Evolutionary conservation across 768 basidiomycete genomes (phyloP), one percentile per base, ranked within the genome.

Genomic region (Termitomyces sp.): DNA sequence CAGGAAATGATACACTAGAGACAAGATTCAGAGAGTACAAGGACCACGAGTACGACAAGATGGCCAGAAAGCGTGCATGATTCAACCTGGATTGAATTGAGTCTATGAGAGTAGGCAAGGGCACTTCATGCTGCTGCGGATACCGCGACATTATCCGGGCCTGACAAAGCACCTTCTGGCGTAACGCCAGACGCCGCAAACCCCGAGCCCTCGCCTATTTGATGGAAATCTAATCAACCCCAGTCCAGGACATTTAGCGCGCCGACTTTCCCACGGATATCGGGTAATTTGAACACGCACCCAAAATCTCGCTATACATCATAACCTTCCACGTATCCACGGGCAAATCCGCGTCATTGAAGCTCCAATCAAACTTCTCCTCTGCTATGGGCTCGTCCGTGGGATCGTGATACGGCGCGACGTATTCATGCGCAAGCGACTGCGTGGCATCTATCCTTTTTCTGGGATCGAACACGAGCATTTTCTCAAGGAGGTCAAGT

Each of bases 311-410:
- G 65, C 88, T 90, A 78, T 98, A 98, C 96, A 99, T 99, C 97
- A 99, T 99, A 68, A 97, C 96, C 75, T 98, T 98, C 97, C 97
- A 99, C 1, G 93, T 96, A 66, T 99, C 97, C 11, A 98, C 91
- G 0, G 97, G 97, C 44, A 99, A 79, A 70, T 99, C 97, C 19
- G 97, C 97, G 61, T 99, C 97, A 72, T 99, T 99, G 83, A 99
- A 99, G 66, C 88, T 91, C 97, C 97, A 99, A 72, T 99, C 97
- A 66, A 99, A 99, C 67, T 90, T 88, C 68, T 98, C 94, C 17
- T 79, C 84, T 12, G 97, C 92, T 19, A 88, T 86, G 9, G 97
- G 97, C 69, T 99, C 97, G 68, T 99, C 97, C 2, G 93, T 94
- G 8, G 96, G 94, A 72, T 99, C 97, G 67, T 99, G 97, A 68